Evolutionary conservation across 192 early-diverging fungal genomes (phyloP).

Genomic region (Podila epigama): DNA sequence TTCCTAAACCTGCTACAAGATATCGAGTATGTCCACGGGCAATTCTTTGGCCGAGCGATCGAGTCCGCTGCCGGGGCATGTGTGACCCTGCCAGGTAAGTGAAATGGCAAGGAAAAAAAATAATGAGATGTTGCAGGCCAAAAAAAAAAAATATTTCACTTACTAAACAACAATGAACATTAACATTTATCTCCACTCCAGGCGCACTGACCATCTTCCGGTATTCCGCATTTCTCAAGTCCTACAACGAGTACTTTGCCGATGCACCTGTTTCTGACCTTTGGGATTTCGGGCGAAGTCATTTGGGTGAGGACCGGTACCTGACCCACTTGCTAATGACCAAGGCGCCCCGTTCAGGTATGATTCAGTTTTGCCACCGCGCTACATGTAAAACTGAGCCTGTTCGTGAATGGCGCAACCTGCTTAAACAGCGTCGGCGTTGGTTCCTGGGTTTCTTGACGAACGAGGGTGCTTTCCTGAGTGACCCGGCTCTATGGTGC

Average conservation of each 20-base stretch:
- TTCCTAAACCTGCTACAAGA: conserved; percentile 52
- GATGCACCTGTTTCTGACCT: conserved; percentile 42
- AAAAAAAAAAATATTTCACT: background rate
- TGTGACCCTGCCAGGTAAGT: conserved; percentile 49
- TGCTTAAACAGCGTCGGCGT: conserved; percentile 55
- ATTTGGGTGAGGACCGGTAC: conserved; percentile 60
- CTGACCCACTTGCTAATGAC: conserved; percentile 58
- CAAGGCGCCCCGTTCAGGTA: conserved; percentile 22
- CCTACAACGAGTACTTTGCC: conserved; percentile 57
- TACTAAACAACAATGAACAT: background rate
- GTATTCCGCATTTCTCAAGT: conserved; percentile 18
- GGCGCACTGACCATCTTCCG: conserved; percentile 20
- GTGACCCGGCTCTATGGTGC: conserved; percentile 39
- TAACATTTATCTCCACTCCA: background rate
- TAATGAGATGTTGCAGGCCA: background rate
- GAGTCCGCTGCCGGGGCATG: conserved; percentile 47
- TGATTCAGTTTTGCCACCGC: conserved; percentile 48
- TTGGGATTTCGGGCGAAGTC: conserved; percentile 48
- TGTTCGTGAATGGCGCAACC: conserved; percentile 38
- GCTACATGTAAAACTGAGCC: conserved; percentile 58
- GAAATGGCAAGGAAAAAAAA: background rate
- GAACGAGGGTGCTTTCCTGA: conserved; percentile 52
- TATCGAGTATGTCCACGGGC: conserved; percentile 54
- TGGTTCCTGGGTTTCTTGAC: conserved; percentile 56
- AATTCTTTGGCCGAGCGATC: conserved; percentile 44